Percentiles rank a stretch among this genome's conserved stretches.
These are phyloP conservation scores for Camellia granthamiana DNA, from an alignment of 148 eudicot species.

Conservation along the genomic window DNA sequence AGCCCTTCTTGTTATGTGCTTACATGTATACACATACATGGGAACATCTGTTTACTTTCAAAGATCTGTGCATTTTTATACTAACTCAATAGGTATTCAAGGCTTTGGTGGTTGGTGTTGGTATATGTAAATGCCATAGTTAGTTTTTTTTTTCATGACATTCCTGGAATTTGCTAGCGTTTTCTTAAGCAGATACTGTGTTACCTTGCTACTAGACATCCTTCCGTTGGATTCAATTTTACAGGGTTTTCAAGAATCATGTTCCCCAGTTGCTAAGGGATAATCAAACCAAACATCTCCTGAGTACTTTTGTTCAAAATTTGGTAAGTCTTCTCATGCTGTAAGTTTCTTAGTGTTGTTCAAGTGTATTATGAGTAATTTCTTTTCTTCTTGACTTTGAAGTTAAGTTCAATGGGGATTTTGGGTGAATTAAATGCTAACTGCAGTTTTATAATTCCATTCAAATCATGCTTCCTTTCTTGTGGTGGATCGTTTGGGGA, in stretches of 20 bases:
- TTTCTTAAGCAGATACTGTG: neutral
- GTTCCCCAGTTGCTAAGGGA: slow-evolving; percentile 60
- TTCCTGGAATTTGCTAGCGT: neutral
- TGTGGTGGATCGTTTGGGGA: neutral
- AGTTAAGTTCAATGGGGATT: neutral
- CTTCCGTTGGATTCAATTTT: slow-evolving; percentile 16
- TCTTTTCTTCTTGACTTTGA: neutral
- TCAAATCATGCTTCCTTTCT: neutral
- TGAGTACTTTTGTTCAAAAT: slow-evolving; percentile 47
- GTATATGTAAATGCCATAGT: too few species aligned
- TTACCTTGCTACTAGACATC: slow-evolving; percentile 6
- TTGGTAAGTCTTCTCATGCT: slow-evolving; percentile 43
- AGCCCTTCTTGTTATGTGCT: too few species aligned
- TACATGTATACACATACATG: too few species aligned
- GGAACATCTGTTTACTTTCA: too few species aligned
- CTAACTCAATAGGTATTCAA: too few species aligned
- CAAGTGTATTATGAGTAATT: neutral
- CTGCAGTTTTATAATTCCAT: neutral
- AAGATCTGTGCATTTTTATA: too few species aligned
- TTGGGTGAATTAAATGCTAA: neutral
- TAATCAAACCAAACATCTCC: slow-evolving; percentile 49
- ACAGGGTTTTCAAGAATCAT: slow-evolving; percentile 85
- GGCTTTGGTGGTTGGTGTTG: too few species aligned
- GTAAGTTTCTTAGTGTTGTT: neutral
- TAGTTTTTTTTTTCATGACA: too few species aligned